These are phyloP conservation scores for Cryptococcus sp. DNA, from an alignment of 1,284 basidiomycete genomes.

Conservation along the genomic window DNA sequence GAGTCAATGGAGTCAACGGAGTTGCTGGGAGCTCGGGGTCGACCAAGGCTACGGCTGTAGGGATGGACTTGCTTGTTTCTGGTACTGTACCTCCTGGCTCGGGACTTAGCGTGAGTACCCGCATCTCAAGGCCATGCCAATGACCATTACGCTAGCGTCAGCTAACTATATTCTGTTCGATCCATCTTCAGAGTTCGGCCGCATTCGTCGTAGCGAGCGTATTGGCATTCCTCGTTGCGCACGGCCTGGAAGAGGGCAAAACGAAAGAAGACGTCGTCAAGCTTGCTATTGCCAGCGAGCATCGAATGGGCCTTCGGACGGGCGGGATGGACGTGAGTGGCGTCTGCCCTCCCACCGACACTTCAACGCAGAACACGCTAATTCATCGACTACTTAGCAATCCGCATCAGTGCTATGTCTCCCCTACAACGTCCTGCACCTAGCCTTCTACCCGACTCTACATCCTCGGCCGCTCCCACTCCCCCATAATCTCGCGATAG, in stretches of 20 bases:
- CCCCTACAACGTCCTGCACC: slow-evolving; percentile 70
- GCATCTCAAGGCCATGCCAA: background rate
- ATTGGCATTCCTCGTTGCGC: slow-evolving; percentile 72
- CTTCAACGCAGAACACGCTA: background rate
- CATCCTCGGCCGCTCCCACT: slow-evolving; percentile 61
- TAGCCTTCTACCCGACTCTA: slow-evolving; percentile 77
- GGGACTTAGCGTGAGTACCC: slow-evolving; percentile 70
- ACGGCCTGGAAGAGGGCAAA: slow-evolving; percentile 64
- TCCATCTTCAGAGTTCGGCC: slow-evolving; percentile 54
- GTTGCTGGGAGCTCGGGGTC: slow-evolving; percentile 5
- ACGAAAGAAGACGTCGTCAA: slow-evolving; percentile 70
- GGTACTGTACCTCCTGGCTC: slow-evolving; percentile 80
- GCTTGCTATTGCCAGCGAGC: slow-evolving; percentile 78
- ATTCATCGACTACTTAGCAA: slow-evolving; percentile 58
- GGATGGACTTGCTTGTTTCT: slow-evolving; percentile 72
- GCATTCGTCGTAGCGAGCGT: slow-evolving; percentile 84
- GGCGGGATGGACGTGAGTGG: slow-evolving; percentile 59
- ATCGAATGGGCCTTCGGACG: slow-evolving; percentile 66
- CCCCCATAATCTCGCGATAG: slow-evolving; percentile 59
- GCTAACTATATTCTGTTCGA: no score
- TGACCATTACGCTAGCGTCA: background rate
- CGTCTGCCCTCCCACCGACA: background rate
- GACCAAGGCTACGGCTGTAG: slow-evolving; percentile 42
- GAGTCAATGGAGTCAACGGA: slow-evolving; percentile 62
- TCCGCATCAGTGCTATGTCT: slow-evolving; percentile 75